Evolutionary conservation across 2,329 filamentous ascomycete species (phyloP).

Genomic region (Alternaria triticina): DNA sequence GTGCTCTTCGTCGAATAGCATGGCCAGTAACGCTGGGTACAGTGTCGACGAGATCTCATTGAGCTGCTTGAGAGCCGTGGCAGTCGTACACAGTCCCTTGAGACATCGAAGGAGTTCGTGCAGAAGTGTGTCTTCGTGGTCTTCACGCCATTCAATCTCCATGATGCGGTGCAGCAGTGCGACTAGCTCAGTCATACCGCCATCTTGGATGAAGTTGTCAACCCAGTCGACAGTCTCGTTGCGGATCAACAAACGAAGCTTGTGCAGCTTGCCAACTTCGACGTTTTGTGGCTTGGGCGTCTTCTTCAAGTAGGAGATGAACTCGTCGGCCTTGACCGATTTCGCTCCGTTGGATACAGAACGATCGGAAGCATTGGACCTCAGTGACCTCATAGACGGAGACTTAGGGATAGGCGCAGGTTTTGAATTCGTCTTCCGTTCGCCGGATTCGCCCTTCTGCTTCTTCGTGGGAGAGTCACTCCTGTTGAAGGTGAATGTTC

Average conservation of each 20-base stretch:
- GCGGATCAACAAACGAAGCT: conserved; percentile 83
- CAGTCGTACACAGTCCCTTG: conserved; percentile 93
- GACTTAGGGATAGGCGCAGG: conserved; percentile 73
- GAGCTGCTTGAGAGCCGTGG: conserved; percentile 81
- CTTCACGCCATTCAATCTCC: conserved; percentile 96
- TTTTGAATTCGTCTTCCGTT: conserved; percentile 65
- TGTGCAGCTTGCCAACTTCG: conserved; percentile 94
- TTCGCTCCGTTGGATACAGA: conserved; percentile 74
- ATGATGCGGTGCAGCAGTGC: conserved; percentile 88
- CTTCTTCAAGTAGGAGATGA: conserved; percentile 83
- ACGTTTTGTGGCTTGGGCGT: conserved; percentile 81
- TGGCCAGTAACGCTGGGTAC: conserved; percentile 83
- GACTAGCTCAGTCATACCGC: conserved; percentile 92
- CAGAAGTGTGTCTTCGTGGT: conserved; percentile 90
- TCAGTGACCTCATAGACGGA: conserved; percentile 63
- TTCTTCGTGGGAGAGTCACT: conserved; percentile 79
- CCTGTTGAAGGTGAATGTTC: conserved; percentile 79
- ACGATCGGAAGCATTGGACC: conserved; percentile 62
- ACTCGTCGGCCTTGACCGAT: conserved; percentile 78
- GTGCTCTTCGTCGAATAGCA: conserved; percentile 97
- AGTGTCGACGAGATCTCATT: conserved; percentile 78
- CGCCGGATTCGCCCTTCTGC: conserved; percentile 65
- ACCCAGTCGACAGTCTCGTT: conserved; percentile 98
- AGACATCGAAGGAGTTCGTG: conserved; percentile 92
- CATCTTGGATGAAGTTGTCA: conserved; percentile 85